Percentiles rank a stretch among this genome's conserved stretches.
phyloP scores from a whole-genome alignment of 2,329 filamentous ascomycete genomes.

The Teratosphaeria viscida region DNA sequence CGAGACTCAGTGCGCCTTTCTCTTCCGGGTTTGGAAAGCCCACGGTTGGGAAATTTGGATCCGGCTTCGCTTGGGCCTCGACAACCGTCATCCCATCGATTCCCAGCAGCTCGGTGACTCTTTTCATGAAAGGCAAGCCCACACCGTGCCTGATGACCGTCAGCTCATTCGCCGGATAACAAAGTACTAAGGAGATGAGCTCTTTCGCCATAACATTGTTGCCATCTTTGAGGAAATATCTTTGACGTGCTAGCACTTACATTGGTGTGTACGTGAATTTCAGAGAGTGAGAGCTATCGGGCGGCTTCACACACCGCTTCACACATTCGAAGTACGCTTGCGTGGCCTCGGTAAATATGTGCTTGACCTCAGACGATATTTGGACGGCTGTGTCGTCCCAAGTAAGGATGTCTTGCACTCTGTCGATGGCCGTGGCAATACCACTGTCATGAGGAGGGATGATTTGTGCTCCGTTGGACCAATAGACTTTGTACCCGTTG shows the following conservation, averaged over 20 bases:
- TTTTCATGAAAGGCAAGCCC: constrained; percentile 39
- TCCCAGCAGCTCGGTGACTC: constrained; percentile 25
- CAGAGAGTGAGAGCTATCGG: not conserved
- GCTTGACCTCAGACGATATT: constrained; percentile 30
- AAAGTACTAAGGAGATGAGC: not conserved
- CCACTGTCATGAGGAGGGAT: constrained; percentile 51
- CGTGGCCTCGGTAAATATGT: constrained; percentile 30
- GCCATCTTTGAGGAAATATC: not conserved
- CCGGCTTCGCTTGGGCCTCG: constrained; percentile 43
- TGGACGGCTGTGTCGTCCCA: constrained; percentile 39
- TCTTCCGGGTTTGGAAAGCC: constrained; percentile 58
- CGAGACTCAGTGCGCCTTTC: constrained; percentile 49
- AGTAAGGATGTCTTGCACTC: constrained; percentile 43
- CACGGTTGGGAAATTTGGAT: constrained; percentile 55
- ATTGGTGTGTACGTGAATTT: constrained; percentile 47
- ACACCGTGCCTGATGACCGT: constrained; percentile 35
- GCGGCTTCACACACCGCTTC: constrained; percentile 26
- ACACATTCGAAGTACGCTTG: constrained; percentile 37
- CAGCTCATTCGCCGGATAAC: not conserved
- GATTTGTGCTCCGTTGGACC: constrained; percentile 55
- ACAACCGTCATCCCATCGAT: constrained; percentile 35
- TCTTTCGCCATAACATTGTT: not conserved
- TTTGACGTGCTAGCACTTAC: constrained; percentile 9
- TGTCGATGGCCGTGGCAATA: constrained; percentile 47
- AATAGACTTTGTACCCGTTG: constrained; percentile 61